Evolutionary conservation across 208 protist genomes (phyloP).

Genomic region (Trypanosoma cruzi): DNA sequence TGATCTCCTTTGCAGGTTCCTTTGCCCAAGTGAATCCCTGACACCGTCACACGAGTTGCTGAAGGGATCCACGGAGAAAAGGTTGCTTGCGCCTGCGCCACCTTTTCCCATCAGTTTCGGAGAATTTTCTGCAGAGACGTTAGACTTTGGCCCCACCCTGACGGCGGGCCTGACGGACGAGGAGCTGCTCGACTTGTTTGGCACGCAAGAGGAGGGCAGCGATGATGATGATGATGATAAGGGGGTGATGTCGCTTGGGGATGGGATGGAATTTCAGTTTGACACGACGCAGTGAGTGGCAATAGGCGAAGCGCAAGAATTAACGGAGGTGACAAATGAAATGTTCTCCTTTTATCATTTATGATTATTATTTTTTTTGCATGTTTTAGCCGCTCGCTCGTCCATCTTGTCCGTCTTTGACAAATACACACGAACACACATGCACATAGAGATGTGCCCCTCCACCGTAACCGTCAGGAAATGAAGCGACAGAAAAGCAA

Average conservation of each 20-base stretch:
- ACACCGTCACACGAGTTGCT: background rate
- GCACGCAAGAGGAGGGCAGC: constrained; percentile 8
- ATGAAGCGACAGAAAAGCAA: background rate
- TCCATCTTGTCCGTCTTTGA: too few species aligned
- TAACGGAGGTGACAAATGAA: background rate
- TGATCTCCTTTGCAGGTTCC: constrained; percentile 17
- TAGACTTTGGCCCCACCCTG: constrained; percentile 21
- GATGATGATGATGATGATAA: constrained; percentile 6
- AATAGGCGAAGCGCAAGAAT: too few species aligned
- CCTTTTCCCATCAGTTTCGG: constrained; percentile 21
- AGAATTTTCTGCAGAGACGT: constrained; percentile 8
- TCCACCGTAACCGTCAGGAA: background rate
- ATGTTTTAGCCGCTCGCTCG: background rate
- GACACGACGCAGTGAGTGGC: background rate
- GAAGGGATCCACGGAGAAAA: constrained; percentile 16
- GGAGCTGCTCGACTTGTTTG: constrained; percentile 80
- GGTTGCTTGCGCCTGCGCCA: constrained; percentile 20
- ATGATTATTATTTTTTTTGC: constrained; percentile 6
- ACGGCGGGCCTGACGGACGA: constrained; percentile 58
- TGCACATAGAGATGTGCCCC: background rate
- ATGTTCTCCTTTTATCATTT: background rate
- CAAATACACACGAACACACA: background rate
- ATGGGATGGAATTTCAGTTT: constrained; percentile 15
- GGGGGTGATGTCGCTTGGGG: background rate
- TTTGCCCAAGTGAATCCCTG: background rate